Evolutionary conservation across 2,329 filamentous ascomycete species (phyloP).

Genomic region (Didymella keratinophila): DNA sequence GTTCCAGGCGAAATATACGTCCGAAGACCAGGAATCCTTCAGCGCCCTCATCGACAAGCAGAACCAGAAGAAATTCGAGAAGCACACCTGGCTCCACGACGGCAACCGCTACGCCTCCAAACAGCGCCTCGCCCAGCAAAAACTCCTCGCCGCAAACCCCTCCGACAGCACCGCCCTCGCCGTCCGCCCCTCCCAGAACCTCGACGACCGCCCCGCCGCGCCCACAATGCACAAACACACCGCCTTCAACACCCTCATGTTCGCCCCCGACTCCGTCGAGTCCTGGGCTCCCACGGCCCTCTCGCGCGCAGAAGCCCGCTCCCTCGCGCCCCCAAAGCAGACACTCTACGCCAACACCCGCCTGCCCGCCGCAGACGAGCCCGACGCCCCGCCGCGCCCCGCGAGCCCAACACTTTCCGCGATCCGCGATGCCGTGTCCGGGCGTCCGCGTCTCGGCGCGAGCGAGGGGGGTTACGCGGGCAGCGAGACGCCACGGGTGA

Average conservation of each 20-base stretch:
- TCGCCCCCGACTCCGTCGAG: constrained; percentile 71
- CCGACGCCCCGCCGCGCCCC: constrained; percentile 58
- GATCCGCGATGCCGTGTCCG: constrained; percentile 81
- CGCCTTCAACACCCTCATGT: constrained; percentile 89
- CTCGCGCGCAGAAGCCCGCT: constrained; percentile 73
- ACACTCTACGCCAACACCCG: constrained; percentile 86
- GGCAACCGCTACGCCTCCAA: constrained; percentile 80
- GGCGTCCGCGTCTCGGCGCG: constrained; percentile 68
- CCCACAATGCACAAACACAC: constrained; percentile 74
- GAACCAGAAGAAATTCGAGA: constrained; percentile 82
- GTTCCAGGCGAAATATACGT: constrained; percentile 94
- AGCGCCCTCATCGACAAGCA: constrained; percentile 90
- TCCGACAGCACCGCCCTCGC: constrained; percentile 31
- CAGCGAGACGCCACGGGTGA: constrained; percentile 85
- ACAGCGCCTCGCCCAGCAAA: constrained; percentile 71
- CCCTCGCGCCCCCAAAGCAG: constrained; percentile 76
- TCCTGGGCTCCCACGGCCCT: constrained; percentile 65
- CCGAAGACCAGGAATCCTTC: constrained; percentile 97
- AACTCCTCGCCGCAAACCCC: constrained; percentile 69
- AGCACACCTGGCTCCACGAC: constrained; percentile 87
- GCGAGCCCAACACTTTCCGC: constrained; percentile 85
- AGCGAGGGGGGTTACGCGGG: constrained; percentile 69
- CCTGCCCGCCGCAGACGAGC: constrained; percentile 64
- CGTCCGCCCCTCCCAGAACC: constrained; percentile 66
- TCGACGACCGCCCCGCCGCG: constrained; percentile 76